These are phyloP conservation scores for Salix arbutifolia DNA, from an alignment of 345 rosid genomes.

Conservation along the genomic window DNA sequence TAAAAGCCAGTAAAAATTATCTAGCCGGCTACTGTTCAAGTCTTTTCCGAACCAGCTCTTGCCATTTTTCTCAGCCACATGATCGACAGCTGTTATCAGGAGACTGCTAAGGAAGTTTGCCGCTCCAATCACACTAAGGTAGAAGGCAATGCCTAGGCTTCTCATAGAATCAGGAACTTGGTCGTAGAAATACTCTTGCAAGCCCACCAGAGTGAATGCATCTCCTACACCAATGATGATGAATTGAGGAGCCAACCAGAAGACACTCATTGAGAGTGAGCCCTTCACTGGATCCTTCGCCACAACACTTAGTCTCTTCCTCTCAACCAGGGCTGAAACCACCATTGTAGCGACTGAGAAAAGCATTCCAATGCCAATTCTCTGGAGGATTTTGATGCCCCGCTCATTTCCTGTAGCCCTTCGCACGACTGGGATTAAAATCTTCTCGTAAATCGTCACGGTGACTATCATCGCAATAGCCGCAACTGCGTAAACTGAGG, in stretches of 20 bases:
- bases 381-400: constrained; percentile 77
- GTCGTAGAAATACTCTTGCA: constrained; percentile 89
- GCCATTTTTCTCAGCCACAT: constrained; percentile 14
- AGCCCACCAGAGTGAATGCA: constrained; percentile 72
- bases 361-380: constrained; percentile 84
- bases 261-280: constrained; percentile 58
- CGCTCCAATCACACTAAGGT: constrained; percentile 77
- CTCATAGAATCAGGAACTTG: constrained; percentile 97
- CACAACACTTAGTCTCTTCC: constrained; percentile 36
- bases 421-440: constrained; percentile 46
- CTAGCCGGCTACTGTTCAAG: constrained; percentile 69
- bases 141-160: constrained; percentile 87
- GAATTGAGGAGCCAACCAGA: constrained; percentile 89
- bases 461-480: constrained; percentile 61
- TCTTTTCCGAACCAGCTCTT: constrained; percentile 64
- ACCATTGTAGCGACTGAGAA: constrained; percentile 65
- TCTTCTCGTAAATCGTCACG: constrained; percentile 48
- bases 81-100: constrained; percentile 45
- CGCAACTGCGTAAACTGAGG: constrained; percentile 44
- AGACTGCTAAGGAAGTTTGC: constrained; percentile 70
- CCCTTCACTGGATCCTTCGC: constrained; percentile 34
- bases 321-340: constrained; percentile 72
- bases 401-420: constrained; percentile 54
- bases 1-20: constrained; percentile 69
- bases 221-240: constrained; percentile 70